Conservation (phyloP, 108 stramenopile species). For the Aurantiochytrium sp. region DNA sequence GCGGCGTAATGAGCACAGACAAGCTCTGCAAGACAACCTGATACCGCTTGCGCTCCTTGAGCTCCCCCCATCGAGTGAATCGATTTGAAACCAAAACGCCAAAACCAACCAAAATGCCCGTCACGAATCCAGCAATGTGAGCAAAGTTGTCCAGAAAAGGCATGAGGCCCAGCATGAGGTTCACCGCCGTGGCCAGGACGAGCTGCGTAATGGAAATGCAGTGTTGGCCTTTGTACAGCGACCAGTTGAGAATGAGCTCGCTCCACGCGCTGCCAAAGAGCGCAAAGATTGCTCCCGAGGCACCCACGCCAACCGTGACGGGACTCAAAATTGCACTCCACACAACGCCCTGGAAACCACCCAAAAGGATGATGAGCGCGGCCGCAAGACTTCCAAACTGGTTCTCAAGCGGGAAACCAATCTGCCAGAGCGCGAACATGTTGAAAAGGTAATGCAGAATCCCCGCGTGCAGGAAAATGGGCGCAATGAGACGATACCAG, state of each 20-base stretch:
- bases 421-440: slow-evolving; percentile 74
- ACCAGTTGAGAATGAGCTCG: slow-evolving; percentile 81
- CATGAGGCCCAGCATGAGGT: neutral
- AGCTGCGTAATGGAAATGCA: neutral
- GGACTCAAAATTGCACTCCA: slow-evolving; percentile 76
- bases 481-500: slow-evolving; percentile 72
- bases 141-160: slow-evolving; percentile 9
- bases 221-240: slow-evolving; percentile 21
- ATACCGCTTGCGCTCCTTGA: slow-evolving; percentile 9
- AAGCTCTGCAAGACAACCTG: neutral
- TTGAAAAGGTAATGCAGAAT: slow-evolving; percentile 85
- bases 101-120: neutral
- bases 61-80: neutral
- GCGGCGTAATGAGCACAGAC: neutral
- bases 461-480: slow-evolving; percentile 90
- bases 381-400: slow-evolving; percentile 65
- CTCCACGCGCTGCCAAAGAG: slow-evolving; percentile 76
- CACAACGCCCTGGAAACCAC: slow-evolving; percentile 76
- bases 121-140: neutral
- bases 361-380: slow-evolving; percentile 63
- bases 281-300: slow-evolving; percentile 81
- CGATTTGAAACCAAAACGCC: neutral
- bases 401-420: slow-evolving; percentile 79
- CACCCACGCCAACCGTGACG: slow-evolving; percentile 75
- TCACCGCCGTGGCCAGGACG: neutral